These are phyloP conservation scores for Pythium aquatile DNA, from an alignment of 352 stramenopile species.

Conservation along the genomic window DNA sequence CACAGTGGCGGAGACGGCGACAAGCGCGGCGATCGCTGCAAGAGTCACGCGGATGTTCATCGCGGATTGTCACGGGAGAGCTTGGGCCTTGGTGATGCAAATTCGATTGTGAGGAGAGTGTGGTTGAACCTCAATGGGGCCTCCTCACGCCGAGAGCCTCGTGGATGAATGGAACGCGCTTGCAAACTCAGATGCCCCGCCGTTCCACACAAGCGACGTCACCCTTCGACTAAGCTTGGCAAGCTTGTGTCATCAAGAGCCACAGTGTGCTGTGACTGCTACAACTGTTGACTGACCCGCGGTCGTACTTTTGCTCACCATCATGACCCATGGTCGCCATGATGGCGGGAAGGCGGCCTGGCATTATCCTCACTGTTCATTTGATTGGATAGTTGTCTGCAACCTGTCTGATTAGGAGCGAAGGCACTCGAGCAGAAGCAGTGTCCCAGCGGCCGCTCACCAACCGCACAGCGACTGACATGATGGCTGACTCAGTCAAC, in stretches of 20 bases:
- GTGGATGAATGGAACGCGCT: not conserved
- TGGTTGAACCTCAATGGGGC: no score
- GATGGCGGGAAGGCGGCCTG: not conserved
- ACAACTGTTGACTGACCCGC: not conserved
- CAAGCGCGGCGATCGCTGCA: not conserved
- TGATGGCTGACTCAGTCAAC: not conserved
- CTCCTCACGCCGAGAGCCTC: not conserved
- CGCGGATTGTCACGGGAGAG: not conserved
- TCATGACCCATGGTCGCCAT: no score
- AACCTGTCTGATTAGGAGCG: not conserved
- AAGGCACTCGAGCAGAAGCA: not conserved
- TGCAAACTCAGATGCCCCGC: not conserved
- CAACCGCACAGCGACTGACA: not conserved
- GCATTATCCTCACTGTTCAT: not conserved
- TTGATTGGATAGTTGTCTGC: not conserved
- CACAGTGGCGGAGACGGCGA: not conserved
- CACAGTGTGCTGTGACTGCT: not conserved
- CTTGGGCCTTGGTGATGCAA: not conserved
- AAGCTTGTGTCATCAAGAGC: not conserved
- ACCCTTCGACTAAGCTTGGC: not conserved
- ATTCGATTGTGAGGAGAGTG: not conserved
- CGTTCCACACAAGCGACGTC: not conserved
- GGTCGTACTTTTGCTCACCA: no score
- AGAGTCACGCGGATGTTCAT: slow-evolving; percentile 3
- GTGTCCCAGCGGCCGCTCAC: not conserved